A percentile compares a stretch with the other conserved stretches of the same genome.
These are phyloP conservation scores for Aegilops speltoides DNA, from an alignment of 176 grass and related monocot genomes.

Conservation along the genomic window DNA sequence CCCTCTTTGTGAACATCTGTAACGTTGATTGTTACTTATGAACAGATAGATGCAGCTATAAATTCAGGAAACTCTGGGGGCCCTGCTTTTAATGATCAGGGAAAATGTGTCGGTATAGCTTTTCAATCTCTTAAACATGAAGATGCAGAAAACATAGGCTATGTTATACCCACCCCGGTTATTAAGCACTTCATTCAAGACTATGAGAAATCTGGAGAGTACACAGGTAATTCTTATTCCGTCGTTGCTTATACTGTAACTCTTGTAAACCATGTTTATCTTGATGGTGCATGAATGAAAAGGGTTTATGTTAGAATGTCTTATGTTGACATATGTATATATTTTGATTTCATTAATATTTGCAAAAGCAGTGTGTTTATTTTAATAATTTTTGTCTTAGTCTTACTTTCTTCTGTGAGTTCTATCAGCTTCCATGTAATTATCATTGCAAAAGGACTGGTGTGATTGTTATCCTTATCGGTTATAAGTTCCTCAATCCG, in stretches of 20 bases:
- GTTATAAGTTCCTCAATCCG: constrained; percentile 7
- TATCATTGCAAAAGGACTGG: neutral
- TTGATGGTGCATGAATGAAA: neutral
- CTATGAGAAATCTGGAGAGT: constrained; percentile 81
- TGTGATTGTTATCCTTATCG: neutral
- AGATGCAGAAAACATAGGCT: constrained; percentile 99
- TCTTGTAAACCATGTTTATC: constrained; percentile 18
- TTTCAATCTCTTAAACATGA: constrained; percentile 99
- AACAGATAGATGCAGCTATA: constrained; percentile 99
- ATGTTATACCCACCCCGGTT: constrained; percentile 95
- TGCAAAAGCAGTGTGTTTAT: neutral
- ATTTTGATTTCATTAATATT: neutral
- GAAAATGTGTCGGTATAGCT: constrained; percentile 89
- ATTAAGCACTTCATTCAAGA: constrained; percentile 96
- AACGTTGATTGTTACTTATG: constrained; percentile 22
- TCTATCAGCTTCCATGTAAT: neutral
- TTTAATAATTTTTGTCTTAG: neutral
- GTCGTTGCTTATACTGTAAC: neutral
- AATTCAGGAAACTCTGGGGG: constrained; percentile 99
- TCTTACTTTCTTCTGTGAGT: neutral
- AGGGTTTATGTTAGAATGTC: neutral
- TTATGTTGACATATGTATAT: neutral
- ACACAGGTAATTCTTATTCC: constrained; percentile 62
- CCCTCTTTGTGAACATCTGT: neutral
- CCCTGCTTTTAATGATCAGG: constrained; percentile 92